phyloP scores from a whole-genome alignment of 768 basidiomycete genomes.

The Leucogyrophana mollusca region DNA sequence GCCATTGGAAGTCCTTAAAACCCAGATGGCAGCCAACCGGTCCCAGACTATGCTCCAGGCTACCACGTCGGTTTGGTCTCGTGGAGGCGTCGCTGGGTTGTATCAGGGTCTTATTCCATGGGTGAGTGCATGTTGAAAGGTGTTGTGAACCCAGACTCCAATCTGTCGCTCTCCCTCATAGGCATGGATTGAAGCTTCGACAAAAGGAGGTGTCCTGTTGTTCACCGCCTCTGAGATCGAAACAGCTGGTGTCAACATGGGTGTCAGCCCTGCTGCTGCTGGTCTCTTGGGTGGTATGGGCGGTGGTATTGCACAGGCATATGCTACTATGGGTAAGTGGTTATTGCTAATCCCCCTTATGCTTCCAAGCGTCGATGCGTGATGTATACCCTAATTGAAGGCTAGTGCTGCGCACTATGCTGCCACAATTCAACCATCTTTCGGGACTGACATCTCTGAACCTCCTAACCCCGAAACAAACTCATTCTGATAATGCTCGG shows the following conservation, averaged over 20 bases:
- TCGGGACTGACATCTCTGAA: constrained; percentile 7
- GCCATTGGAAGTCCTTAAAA: constrained; percentile 97
- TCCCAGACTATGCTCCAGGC: constrained; percentile 89
- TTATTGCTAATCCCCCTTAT: not conserved
- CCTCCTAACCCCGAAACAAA: not conserved
- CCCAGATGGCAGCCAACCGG: constrained; percentile 98
- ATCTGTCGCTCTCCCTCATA: constrained; percentile 26
- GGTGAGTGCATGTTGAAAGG: constrained; percentile 48
- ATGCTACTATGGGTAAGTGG: constrained; percentile 97
- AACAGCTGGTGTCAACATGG: constrained; percentile 56
- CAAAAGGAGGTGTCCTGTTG: constrained; percentile 93
- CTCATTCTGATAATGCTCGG: not conserved
- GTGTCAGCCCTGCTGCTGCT: constrained; percentile 75
- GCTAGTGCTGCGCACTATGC: constrained; percentile 18
- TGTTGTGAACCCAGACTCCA: not conserved
- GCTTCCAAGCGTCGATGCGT: constrained; percentile 8
- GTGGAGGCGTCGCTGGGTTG: constrained; percentile 87
- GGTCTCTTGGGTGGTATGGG: constrained; percentile 97
- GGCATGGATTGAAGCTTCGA: constrained; percentile 99
- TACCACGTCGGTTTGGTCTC: constrained; percentile 81
- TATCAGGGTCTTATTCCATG: constrained; percentile 99
- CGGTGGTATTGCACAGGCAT: constrained; percentile 96
- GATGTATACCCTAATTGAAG: constrained; percentile 15
- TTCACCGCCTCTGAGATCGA: constrained; percentile 98
- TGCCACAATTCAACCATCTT: constrained; percentile 13